These are phyloP conservation scores for Tuber borchii DNA, from an alignment of 495 filamentous ascomycete genomes.

Conservation along the genomic window DNA sequence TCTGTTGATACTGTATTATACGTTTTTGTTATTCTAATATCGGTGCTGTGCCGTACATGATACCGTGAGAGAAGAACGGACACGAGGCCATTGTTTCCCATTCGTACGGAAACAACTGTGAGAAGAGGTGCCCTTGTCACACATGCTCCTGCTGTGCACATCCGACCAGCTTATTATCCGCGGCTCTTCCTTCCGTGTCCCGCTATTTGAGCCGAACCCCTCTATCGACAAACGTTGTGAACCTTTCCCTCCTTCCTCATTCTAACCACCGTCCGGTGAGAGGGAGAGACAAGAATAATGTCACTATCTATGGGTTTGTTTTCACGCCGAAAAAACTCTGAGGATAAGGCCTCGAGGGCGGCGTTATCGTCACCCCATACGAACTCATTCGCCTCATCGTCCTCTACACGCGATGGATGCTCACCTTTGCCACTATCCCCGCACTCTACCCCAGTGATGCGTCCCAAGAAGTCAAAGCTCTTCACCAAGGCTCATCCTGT, in stretches of 20 bases:
- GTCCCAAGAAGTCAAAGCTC: conserved; percentile 11
- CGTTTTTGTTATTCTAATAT: neutral
- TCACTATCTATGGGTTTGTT: conserved; percentile 32
- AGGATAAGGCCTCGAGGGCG: conserved; percentile 25
- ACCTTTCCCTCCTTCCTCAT: neutral
- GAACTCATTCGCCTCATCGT: conserved; percentile 7
- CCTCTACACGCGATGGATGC: neutral
- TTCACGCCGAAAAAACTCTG: conserved; percentile 36
- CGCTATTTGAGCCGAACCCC: neutral
- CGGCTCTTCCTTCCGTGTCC: neutral
- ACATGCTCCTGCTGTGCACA: neutral
- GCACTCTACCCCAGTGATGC: conserved; percentile 17
- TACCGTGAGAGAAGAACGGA: neutral
- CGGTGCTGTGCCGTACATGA: neutral
- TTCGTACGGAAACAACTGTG: neutral
- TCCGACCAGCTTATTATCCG: neutral
- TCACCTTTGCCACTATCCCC: conserved; percentile 19
- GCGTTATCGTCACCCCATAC: conserved; percentile 12
- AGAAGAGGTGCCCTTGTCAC: neutral
- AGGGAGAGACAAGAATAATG: conserved; percentile 15
- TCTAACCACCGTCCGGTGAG: neutral
- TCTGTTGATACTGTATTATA: neutral
- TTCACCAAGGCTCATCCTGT: conserved; percentile 23
- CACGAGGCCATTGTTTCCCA: neutral
- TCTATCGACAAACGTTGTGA: neutral